A percentile compares a stretch with the other conserved stretches of the same genome.
Conservation (phyloP, 805 yeast genomes). For the Schwanniomyces vanrijiae region DNA sequence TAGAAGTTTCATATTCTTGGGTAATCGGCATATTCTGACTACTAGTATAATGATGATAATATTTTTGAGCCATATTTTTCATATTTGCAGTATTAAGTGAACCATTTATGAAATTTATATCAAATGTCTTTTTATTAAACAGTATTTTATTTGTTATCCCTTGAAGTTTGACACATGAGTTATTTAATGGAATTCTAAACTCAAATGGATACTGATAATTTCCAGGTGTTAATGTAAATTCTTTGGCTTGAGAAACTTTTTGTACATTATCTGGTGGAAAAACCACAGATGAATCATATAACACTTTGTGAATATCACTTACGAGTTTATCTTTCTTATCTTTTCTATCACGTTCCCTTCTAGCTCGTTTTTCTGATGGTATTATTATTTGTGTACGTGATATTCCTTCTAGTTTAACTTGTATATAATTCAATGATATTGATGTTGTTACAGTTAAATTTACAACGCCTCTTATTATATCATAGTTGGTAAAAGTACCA, state of each 20-base stretch:
- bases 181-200: constrained; percentile 43
- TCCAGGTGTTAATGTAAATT: constrained; percentile 51
- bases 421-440: constrained; percentile 45
- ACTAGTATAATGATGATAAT: constrained; percentile 1
- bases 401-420: constrained; percentile 54
- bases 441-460: constrained; percentile 38
- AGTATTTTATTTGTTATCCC: constrained; percentile 34
- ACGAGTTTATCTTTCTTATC: constrained; percentile 19
- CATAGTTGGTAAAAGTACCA: constrained; percentile 50
- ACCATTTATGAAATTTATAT: constrained; percentile 33
- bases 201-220: constrained; percentile 50
- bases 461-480: constrained; percentile 42
- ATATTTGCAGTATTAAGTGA: constrained; percentile 19
- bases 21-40: background rate
- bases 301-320: constrained; percentile 43
- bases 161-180: constrained; percentile 36
- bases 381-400: constrained; percentile 37
- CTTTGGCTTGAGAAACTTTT: constrained; percentile 41
- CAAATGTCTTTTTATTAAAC: constrained; percentile 28
- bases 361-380: constrained; percentile 14
- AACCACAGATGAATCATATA: constrained; percentile 49
- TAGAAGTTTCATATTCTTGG: constrained; percentile 3
- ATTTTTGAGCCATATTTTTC: constrained; percentile 18
- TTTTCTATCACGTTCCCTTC: constrained; percentile 15
- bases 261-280: constrained; percentile 54